These are phyloP conservation scores for Hypholoma sublateritium DNA, from an alignment of 768 basidiomycete genomes.

Conservation along the genomic window DNA sequence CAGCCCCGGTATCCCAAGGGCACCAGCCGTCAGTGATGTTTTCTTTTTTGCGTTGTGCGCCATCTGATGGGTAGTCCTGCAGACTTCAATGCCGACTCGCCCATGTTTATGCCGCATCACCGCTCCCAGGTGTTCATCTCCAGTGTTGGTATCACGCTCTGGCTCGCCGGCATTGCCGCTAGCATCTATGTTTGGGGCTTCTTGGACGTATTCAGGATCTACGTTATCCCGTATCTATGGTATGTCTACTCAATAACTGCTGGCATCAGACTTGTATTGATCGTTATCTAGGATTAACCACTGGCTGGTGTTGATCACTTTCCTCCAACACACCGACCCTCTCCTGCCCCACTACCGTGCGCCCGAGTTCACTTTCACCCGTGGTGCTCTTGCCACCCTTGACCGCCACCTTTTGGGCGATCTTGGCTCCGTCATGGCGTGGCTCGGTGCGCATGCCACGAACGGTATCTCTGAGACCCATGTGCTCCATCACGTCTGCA, in stretches of 20 bases:
- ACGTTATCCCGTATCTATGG: conserved; percentile 90
- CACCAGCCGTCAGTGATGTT: conserved; percentile 65
- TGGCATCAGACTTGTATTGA: not conserved
- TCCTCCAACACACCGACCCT: conserved; percentile 98
- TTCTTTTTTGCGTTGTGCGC: not conserved
- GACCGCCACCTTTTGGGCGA: conserved; percentile 83
- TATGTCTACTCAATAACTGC: conserved; percentile 16
- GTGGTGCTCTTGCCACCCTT: conserved; percentile 90
- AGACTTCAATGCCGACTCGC: conserved; percentile 77
- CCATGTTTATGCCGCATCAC: conserved; percentile 87
- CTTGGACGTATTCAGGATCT: conserved; percentile 71
- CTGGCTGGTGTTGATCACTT: conserved; percentile 96
- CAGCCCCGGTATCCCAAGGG: conserved; percentile 76
- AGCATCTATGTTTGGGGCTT: conserved; percentile 67
- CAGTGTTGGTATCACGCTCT: conserved; percentile 77
- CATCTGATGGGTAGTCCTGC: not conserved
- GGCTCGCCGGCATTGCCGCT: conserved; percentile 58
- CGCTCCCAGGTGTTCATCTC: conserved; percentile 74
- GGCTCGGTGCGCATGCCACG: conserved; percentile 82
- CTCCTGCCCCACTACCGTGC: conserved; percentile 92
- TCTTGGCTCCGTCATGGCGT: conserved; percentile 75
- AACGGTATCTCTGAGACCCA: conserved; percentile 96
- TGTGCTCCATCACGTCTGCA: conserved; percentile 87
- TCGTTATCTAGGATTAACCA: conserved; percentile 68
- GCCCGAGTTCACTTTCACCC: conserved; percentile 86